A percentile compares a stretch with the other conserved stretches of the same genome.
These are phyloP conservation scores for Peniophora sp. DNA, from an alignment of 1,284 basidiomycete genomes.

Conservation along the genomic window DNA sequence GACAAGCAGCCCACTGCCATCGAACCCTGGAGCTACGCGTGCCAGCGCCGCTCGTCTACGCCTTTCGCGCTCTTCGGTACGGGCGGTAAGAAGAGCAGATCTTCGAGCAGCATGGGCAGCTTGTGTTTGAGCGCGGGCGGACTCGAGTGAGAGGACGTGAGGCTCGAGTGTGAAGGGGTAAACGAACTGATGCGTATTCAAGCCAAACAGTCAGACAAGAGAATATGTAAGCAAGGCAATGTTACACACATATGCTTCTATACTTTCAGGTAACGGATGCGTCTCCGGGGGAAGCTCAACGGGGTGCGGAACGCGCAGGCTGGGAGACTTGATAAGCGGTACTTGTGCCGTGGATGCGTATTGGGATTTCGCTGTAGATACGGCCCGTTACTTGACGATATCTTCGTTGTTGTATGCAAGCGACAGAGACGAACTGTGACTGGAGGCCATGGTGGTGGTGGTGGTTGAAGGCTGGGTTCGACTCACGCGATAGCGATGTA, in stretches of 20 bases:
- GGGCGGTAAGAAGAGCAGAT: conserved; percentile 59
- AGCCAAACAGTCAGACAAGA: not conserved
- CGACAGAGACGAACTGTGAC: too few species aligned
- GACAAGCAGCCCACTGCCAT: conserved; percentile 49
- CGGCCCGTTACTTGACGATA: not conserved
- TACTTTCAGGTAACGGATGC: conserved; percentile 84
- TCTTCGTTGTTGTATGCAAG: not conserved
- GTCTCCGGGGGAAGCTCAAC: conserved; percentile 84
- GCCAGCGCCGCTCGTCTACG: conserved; percentile 70
- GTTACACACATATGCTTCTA: conserved; percentile 72
- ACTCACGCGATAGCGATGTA: too few species aligned
- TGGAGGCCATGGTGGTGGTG: too few species aligned
- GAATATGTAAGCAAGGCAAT: not conserved
- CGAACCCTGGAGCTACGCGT: conserved; percentile 69
- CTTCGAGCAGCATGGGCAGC: conserved; percentile 58
- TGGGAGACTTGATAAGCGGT: conserved; percentile 87
- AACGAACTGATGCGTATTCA: conserved; percentile 60
- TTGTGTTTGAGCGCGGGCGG: conserved; percentile 59
- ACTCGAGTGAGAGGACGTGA: conserved; percentile 69
- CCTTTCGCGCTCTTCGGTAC: conserved; percentile 73
- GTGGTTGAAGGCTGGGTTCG: too few species aligned
- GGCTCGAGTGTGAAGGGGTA: conserved; percentile 90
- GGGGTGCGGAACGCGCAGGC: conserved; percentile 75
- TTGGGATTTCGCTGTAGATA: conserved; percentile 30
- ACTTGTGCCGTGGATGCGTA: conserved; percentile 69